Evolutionary conservation across 768 basidiomycete genomes (phyloP), one percentile per base, ranked within the genome.

Genomic region (Phylloporus sp.): DNA sequence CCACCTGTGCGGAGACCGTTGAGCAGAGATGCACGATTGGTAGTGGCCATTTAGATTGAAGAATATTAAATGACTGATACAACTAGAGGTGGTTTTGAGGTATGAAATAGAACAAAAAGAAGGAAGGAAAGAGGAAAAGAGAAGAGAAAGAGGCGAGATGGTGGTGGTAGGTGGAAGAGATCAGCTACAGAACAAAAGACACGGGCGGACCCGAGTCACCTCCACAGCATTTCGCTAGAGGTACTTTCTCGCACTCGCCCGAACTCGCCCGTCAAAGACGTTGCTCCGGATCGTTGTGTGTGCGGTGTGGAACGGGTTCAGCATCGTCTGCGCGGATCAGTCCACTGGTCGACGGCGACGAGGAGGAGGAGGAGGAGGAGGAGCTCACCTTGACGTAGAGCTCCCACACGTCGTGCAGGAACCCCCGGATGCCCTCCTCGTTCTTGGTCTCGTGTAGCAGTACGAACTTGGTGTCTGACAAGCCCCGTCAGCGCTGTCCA

Each of bases 371-470:
- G n/a, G n/a, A n/a, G n/a, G n/a, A n/a, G n/a, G n/a, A 10, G 47
- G 23, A 0, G 20, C 78, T 58, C 57, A 94, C 97, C 86, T 99
- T 99, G 43, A 95, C 82, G 72, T 95, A 98, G 60, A 89, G 63
- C 77, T 99, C 97, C 95, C 97, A 99, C 26, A 95, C 86, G 9
- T 98, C 97, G 62, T 81, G 82, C 63, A 99, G 89, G 76, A 99
- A 99, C 49, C 79, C 70, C 47, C 86, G 81, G 68, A 98, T 97
- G 5, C 95, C 95, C 45, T 98, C 97, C 71, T 99, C 95, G 72
- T 97, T 97, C 78, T 92, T 95, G 8, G 79, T 79, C 70, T 98
- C 97, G 70, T 98, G 97, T 51, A 99, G 73, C 50, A 99, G 74
- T 47, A 99, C 76, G 68, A 99, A 90, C 71, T 97, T 98, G 74